Conservation (phyloP, 139 green algal genomes). For the Chlamydomonas sphaeroides region DNA sequence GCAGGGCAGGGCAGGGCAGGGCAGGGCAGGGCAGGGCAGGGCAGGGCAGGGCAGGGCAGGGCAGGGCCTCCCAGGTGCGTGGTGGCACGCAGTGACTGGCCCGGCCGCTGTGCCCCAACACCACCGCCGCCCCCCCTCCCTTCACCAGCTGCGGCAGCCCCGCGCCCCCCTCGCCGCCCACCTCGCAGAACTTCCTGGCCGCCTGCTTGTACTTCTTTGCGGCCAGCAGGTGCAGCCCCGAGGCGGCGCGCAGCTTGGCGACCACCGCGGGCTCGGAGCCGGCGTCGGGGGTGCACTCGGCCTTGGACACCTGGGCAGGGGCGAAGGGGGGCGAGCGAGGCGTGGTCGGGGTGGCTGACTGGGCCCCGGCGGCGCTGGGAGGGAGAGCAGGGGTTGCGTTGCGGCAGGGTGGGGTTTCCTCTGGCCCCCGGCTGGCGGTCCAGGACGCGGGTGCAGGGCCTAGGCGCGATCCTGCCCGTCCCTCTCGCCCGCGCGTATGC, state of each 20-base stretch:
- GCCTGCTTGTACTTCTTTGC: slow-evolving; percentile 83
- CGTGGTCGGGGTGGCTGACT: too few species aligned
- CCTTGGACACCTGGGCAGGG: slow-evolving; percentile 16
- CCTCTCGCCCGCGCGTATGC: too few species aligned
- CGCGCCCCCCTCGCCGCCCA: slow-evolving; percentile 30
- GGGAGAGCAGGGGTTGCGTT: not conserved
- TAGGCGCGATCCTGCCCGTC: too few species aligned
- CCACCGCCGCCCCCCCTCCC: not conserved
- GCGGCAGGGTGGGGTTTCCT: not conserved
- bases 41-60: not conserved
- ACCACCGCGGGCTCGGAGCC: slow-evolving; percentile 45
- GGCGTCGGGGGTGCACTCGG: slow-evolving; percentile 23
- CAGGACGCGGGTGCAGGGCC: too few species aligned
- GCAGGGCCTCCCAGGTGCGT: not conserved
- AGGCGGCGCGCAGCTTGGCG: slow-evolving; percentile 74
- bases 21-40: not conserved
- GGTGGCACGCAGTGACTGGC: not conserved
- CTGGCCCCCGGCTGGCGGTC: too few species aligned
- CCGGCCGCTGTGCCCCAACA: not conserved
- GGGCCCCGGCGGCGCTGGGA: too few species aligned
- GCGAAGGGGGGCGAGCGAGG: too few species aligned
- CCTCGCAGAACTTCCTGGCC: slow-evolving; percentile 74
- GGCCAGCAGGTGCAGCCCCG: slow-evolving; percentile 72
- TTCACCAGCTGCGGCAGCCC: too few species aligned
- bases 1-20: too few species aligned